Base-by-base conservation (phyloP, 306 rosid species). In the Prunus davidiana region DNA sequence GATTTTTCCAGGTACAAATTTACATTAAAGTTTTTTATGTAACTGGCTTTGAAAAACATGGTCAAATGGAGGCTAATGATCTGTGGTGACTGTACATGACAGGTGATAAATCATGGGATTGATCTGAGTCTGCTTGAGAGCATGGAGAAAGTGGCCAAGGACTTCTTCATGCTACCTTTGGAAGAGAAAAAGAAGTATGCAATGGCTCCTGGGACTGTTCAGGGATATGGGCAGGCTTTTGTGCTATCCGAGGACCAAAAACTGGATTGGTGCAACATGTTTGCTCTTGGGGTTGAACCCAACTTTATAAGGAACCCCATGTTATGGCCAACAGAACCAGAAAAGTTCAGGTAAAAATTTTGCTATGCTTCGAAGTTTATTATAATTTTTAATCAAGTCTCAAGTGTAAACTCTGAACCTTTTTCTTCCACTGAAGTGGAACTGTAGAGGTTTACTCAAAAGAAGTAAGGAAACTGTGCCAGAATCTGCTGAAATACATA, bases 221-320 rank as follows among this genome's bases (percentile, higher is more conserved):
- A 96, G 79, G 98, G 98, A 49, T 96, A 96, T 68, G 99, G 99
- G 20, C 98, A 96, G 56, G 99, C 99, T 55, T 96, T 96, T 84
- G 93, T 96, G 74, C 87, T 96, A 85, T 96, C 99, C 62, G 97
- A 96, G 88, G 92, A 92, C 76, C 99, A 96, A 54, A 96, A 96
- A 78, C 79, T 96, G 49, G 99, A 96, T 47, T 96, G 99, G 98
- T 92, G 97, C 82, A 92, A 96, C 85, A 96, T 96, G 99, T 91
- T 92, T 83, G 98, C 99, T 82, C 92, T 96, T 77, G 99, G 92
- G 76, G 71, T 96, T 82, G 80, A 80, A 79, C 99, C 99, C 61
- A 79, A 79, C 45, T 76, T 76, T 54, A 54, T 86, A 58, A 88
- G 98, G 78, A 84, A 76, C 81, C 93, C 89, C 79, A 83, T 72